Conservation (phyloP, 306 rosid species). For the Rosa chinensis region DNA sequence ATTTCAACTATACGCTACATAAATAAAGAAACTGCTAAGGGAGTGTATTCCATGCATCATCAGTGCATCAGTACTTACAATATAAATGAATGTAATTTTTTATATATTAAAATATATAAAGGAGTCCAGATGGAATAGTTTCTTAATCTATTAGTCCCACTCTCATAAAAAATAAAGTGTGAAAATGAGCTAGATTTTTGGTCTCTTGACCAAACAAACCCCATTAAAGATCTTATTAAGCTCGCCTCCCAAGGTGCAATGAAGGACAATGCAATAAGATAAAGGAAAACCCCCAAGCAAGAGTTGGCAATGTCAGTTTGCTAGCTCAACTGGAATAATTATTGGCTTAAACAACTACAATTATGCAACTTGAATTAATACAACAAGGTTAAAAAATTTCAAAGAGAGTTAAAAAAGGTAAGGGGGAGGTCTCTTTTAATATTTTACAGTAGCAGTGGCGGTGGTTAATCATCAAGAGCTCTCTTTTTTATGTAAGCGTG, state of each 20-base stretch:
- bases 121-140: conserved; percentile 42
- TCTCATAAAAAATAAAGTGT: conserved; percentile 29
- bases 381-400: conserved; percentile 4
- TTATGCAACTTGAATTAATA: conserved; percentile 21
- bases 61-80: too few relatives aligned
- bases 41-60: too few relatives aligned
- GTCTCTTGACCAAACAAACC: conserved; percentile 59
- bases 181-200: conserved; percentile 49
- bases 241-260: conserved; percentile 53
- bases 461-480: conserved; percentile 97
- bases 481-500: conserved; percentile 83
- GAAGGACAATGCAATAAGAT: conserved; percentile 59
- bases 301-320: conserved; percentile 83
- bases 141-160: conserved; percentile 13
- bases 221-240: conserved; percentile 44
- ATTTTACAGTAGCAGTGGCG: conserved; percentile 64
- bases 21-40: too few relatives aligned
- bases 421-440: conserved; percentile 32
- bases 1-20: background rate
- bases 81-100: too few relatives aligned
- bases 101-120: too few relatives aligned
- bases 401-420: conserved; percentile 28
- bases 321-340: conserved; percentile 59
- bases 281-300: conserved; percentile 37
- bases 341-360: conserved; percentile 29